Evolutionary conservation across 2,329 filamentous ascomycete genomes (phyloP), one percentile per base, ranked within the genome.

Genomic region (Fusarium stilboides): DNA sequence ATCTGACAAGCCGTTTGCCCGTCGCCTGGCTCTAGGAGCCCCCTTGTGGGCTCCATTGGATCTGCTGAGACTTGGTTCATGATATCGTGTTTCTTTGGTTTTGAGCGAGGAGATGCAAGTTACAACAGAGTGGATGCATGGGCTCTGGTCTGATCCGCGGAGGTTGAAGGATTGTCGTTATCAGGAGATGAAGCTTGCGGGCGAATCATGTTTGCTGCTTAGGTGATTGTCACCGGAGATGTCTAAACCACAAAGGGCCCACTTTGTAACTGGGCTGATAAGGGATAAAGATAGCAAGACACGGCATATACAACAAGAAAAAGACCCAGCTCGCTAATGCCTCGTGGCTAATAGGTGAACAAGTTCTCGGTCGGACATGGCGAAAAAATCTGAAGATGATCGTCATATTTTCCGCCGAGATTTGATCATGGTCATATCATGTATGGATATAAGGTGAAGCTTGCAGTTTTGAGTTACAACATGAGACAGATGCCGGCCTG

Each of bases 31-130:
- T 44, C 37, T 40, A 36, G 42, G 20, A 34, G 42, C 31, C 40
- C 58, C 47, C 39, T 57, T 57, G 52, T 40, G 33, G 53, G 46
- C 33, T 42, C 49, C 56, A 39, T 57, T 54, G 37, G 50, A 58
- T 70, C 61, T 52, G 46, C 55, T 58, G 62, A 62, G 54, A 55
- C 36, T 64, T 37, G 24, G 51, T 43, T 59, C 69, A 69, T 61
- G 49, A 64, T 67, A 39, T 58, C 57, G 65, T 63, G 62, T 61
- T 71, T 43, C 39, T 64, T 39, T 57, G n/a, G 55, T 66, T 43
- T 47, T 26, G 36, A 66, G 73, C 72, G 74, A 77, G 76, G 76
- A 77, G 75, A 77, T 77, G 68, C 69, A 74, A 69, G 46, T 71
- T 70, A 56, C 70, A 52, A 54, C 14, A 47, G 49, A 57, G 71